Evolutionary conservation across 176 grass and related monocot genomes (phyloP).

Genomic region (Oryza glumipatula): DNA sequence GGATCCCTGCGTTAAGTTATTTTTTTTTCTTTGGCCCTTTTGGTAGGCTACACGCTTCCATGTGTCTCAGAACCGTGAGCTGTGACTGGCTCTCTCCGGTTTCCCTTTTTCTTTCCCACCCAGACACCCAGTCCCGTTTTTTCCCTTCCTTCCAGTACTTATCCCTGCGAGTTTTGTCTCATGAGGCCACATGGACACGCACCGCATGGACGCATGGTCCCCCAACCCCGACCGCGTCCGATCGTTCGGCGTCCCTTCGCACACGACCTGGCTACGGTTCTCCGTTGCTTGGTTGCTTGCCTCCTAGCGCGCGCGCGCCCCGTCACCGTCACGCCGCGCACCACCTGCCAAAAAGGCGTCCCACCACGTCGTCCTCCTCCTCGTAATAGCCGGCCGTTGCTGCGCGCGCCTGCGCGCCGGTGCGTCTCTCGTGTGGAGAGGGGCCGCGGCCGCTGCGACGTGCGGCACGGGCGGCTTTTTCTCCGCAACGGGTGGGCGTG

Average conservation of each 20-base stretch:
- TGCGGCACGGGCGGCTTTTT: background rate
- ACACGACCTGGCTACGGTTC: background rate
- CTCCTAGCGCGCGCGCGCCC: background rate
- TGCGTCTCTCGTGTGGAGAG: background rate
- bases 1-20: background rate
- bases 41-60: slow-evolving; percentile 18
- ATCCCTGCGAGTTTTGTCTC: slow-evolving; percentile 30
- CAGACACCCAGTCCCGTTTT: background rate
- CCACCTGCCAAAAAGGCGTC: background rate
- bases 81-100: background rate
- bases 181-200: slow-evolving; percentile 33
- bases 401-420: too few species aligned
- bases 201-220: background rate
- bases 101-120: background rate
- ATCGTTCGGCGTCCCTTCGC: background rate
- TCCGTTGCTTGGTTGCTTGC: background rate
- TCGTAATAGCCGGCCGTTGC: background rate
- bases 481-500: background rate
- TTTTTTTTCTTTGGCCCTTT: background rate
- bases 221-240: slow-evolving; percentile 39
- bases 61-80: slow-evolving; percentile 28
- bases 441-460: too few species aligned
- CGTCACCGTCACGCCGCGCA: slow-evolving; percentile 7
- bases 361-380: background rate
- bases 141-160: background rate